Conservation (phyloP, 2,329 filamentous ascomycete genomes). For the Hymenoscyphus salicellus region DNA sequence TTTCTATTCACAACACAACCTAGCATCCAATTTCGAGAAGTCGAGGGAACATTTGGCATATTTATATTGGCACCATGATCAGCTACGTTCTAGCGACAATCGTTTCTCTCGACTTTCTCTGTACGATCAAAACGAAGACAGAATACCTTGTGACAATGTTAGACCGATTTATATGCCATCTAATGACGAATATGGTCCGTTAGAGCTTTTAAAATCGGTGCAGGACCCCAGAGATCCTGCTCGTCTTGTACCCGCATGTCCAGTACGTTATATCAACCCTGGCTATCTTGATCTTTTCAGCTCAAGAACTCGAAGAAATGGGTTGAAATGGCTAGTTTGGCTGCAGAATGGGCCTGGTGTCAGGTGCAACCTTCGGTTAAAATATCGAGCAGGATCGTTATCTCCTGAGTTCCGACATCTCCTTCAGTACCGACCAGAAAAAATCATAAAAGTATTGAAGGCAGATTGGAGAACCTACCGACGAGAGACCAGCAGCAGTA, state of each 20-base stretch:
- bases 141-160: slow-evolving; percentile 3
- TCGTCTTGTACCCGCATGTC: slow-evolving; percentile 10
- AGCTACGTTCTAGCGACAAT: not conserved
- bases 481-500: slow-evolving; percentile 4
- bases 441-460: slow-evolving; percentile 18
- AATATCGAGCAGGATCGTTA: slow-evolving; percentile 17
- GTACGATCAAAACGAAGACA: slow-evolving; percentile 10
- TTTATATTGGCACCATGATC: slow-evolving; percentile 19
- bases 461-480: slow-evolving; percentile 17
- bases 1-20: slow-evolving; percentile 8
- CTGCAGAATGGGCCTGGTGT: slow-evolving; percentile 15
- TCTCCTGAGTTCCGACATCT: slow-evolving; percentile 24
- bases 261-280: slow-evolving; percentile 16
- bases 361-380: slow-evolving; percentile 16
- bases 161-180: slow-evolving; percentile 17
- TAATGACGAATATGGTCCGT: slow-evolving; percentile 19
- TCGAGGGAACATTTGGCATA: slow-evolving; percentile 22
- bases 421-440: slow-evolving; percentile 20
- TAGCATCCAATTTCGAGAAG: slow-evolving; percentile 8
- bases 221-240: slow-evolving; percentile 3
- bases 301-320: slow-evolving; percentile 9
- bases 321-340: slow-evolving; percentile 20
- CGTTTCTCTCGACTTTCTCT: slow-evolving; percentile 16
- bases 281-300: slow-evolving; percentile 16
- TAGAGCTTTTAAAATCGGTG: slow-evolving; percentile 19